Base-by-base conservation (phyloP, 2,329 filamentous ascomycete species). In the Endothia cerciana region DNA sequence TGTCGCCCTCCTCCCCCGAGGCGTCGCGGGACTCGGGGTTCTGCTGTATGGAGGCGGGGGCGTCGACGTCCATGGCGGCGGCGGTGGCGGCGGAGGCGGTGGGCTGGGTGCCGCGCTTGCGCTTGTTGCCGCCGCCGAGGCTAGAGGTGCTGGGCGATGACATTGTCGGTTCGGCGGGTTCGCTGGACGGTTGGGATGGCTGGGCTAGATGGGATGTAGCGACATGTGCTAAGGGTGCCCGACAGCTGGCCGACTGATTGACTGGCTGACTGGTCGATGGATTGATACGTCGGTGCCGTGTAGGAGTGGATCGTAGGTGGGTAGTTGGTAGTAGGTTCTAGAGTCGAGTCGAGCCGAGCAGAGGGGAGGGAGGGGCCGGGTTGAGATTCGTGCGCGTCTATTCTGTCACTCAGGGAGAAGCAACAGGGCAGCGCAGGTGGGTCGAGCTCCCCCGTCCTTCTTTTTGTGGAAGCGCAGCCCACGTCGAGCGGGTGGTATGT, bases 1-100 rank as follows among this genome's bases (percentile, higher is more conserved):
- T 91, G 73, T 91, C 89, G 73, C 87, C 89, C 75, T 94, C 92
- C 79, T 97, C 92, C 70, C 85, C 91, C 19, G 92, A 94, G 68
- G 91, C 91, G 80, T 96, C 92, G 75, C 91, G 87, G 43, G 92
- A 94, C 22, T 91, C 93, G 43, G 91, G 84, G 75, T 90, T 85
- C 76, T 89, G 87, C 71, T 89, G 84, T 60, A 88, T 74, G 68
- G 78, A 82, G 74, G 90, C 86, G 63, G 87, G 84, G 71, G 78
- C 77, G 56, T 73, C 71, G 68, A 71, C 65, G 65, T 69, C 74
- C 64, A 68, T 71, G 70, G 69, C 80, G 74, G 68, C 82, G 68
- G 83, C 80, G 62, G 85, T 85, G 66, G 81, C 81, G 64, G 85
- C 11, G 38, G 85, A 85, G 66, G 81, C 81, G 64, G 85, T 11